Base-by-base conservation (phyloP, 495 filamentous ascomycete species). In the Lepraria neglecta region DNA sequence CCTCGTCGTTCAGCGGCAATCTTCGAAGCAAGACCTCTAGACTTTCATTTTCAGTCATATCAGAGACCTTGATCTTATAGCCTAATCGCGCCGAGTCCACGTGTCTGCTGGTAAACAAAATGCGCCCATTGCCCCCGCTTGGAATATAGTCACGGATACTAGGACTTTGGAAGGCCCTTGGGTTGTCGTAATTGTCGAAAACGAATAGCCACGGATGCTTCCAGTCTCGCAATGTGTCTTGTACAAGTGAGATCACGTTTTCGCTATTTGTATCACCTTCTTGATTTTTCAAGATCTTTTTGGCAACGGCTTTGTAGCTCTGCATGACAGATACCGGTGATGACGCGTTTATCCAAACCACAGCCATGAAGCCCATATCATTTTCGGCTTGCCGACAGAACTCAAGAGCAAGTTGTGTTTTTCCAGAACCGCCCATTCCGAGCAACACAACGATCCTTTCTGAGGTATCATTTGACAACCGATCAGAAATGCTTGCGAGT, bases 171-270 rank as follows among this genome's bases (percentile, higher is more conserved):
- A 59, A 59, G 40, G 24, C 17, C n/a, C 27, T 47, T 24, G 56
- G 56, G 7, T 44, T 44, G 45, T 59, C 56, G 31, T 59, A 59
- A 48, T 59, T 59, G 43, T 59, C 56, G 27, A 59, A 59, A 19
- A 59, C 43, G 11, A 59, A n/a, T 11, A 59, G 56, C 19, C 40
- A 59, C 1, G 33, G 28, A 10, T 31, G 19, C 24, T 35, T 28
- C 5, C 17, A 47, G 1, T 44, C 28, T 47, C 11, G 11, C 35
- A 47, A 45, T 14, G 19, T 45, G 30, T 59, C 12, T 21, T 21
- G 28, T 6, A 46, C 14, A 12, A 11, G 12, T 33, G 27, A 31
- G n/a, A 28, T 11, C n/a, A n/a, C n/a, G n/a, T n/a, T n/a, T n/a
- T n/a, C n/a, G n/a, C n/a, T n/a, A 6, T 59, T 21, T 6, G 3